Evolutionary conservation across 257 asterid genomes (phyloP).

Genomic region (Rubia yunnanensis): DNA sequence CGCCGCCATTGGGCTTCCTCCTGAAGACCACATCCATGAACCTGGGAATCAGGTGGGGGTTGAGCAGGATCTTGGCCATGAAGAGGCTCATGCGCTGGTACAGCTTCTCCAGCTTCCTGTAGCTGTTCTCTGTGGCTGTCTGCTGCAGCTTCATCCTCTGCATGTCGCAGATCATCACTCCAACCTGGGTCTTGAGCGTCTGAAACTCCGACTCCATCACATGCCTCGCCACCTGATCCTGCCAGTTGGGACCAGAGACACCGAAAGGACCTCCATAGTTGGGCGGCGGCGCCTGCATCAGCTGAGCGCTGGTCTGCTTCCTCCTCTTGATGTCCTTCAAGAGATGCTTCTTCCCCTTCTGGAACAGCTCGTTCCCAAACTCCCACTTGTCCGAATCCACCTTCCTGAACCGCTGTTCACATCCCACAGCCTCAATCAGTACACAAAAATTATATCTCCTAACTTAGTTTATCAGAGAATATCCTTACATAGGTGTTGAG

Average conservation of each 20-base stretch:
- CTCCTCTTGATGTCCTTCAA: conserved; percentile 69
- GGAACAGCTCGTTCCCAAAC: conserved; percentile 66
- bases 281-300: too few relatives aligned
- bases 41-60: conserved; percentile 34
- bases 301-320: conserved; percentile 36
- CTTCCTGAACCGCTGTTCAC: conserved; percentile 65
- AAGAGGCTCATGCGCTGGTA: conserved; percentile 9
- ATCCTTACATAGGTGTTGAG: conserved; percentile 80
- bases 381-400: conserved; percentile 86
- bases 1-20: not conserved
- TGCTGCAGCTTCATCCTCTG: conserved; percentile 55
- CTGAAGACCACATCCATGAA: not conserved
- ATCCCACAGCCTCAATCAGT: not conserved
- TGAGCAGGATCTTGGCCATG: conserved; percentile 39
- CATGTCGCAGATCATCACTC: conserved; percentile 35
- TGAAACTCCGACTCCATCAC: conserved; percentile 36
- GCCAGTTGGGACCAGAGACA: conserved; percentile 21
- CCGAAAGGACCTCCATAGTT: too few relatives aligned
- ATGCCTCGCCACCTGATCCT: conserved; percentile 18
- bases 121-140: conserved; percentile 20
- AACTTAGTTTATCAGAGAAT: too few relatives aligned
- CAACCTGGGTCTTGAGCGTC: conserved; percentile 40
- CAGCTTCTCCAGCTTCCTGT: not conserved
- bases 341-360: conserved; percentile 65
- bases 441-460: too few relatives aligned